These are phyloP conservation scores for Pseudonitzschia multiseries DNA, from an alignment of 108 stramenopile genomes.

Conservation along the genomic window DNA sequence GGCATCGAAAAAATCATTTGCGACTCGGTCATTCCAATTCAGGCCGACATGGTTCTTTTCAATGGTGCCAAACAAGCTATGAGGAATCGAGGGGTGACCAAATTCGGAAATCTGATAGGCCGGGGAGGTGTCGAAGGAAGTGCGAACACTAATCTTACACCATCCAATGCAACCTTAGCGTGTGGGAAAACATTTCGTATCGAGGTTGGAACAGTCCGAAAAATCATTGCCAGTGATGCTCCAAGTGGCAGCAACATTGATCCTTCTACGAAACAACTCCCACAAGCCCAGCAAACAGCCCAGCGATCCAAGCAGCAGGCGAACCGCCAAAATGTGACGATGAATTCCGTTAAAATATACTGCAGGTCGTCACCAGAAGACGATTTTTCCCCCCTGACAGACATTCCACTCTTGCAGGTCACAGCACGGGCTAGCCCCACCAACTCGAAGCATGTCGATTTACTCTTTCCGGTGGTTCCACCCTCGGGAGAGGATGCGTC, in stretches of 20 bases:
- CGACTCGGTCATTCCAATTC: conserved; percentile 28
- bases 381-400: not conserved
- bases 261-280: not conserved
- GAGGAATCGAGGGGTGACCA: conserved; percentile 27
- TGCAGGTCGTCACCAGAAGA: not conserved
- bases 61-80: conserved; percentile 56
- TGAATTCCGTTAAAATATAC: conserved; percentile 9
- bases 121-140: conserved; percentile 31
- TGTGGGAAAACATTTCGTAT: conserved; percentile 22
- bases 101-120: conserved; percentile 52
- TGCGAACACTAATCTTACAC: conserved; percentile 2
- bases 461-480: conserved; percentile 14
- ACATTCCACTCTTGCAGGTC: conserved; percentile 28
- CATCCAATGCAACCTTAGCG: not conserved
- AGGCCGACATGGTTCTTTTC: conserved; percentile 50
- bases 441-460: conserved; percentile 27
- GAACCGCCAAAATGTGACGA: not conserved
- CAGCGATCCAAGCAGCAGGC: not conserved
- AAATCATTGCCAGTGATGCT: not conserved
- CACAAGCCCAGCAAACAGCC: not conserved
- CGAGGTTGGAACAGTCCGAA: conserved; percentile 17
- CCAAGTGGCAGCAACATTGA: not conserved
- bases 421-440: conserved; percentile 12
- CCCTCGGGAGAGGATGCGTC: not conserved
- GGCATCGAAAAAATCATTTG: conserved; percentile 18